Conservation (phyloP, 192 early-diverging fungal species). For the Coemansia guatemalensis region DNA sequence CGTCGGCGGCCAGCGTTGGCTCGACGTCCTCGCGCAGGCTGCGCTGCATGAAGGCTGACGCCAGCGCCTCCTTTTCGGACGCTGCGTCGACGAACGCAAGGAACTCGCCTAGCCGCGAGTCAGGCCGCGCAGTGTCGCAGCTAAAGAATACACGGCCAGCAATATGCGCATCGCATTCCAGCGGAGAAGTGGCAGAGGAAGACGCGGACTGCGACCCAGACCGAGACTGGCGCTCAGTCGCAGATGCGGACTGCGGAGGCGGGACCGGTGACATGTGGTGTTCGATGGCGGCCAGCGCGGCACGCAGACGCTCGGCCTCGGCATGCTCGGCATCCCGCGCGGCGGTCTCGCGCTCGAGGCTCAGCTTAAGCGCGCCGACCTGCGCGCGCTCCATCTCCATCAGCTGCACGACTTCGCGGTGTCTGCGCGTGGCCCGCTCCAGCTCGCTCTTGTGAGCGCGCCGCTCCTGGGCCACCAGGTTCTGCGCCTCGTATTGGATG, state of each 20-base stretch:
- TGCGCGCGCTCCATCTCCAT: conserved; percentile 49
- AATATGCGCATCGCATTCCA: conserved; percentile 29
- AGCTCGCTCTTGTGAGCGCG: conserved; percentile 38
- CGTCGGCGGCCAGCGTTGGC: conserved; percentile 38
- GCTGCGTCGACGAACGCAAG: conserved; percentile 37
- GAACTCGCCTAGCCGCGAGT: conserved; percentile 46
- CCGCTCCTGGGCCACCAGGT: conserved; percentile 43
- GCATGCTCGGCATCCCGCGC: conserved; percentile 31
- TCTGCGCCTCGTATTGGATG: conserved; percentile 51
- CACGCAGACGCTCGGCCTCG: conserved; percentile 29
- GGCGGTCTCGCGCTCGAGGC: conserved; percentile 28
- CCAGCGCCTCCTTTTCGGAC: conserved; percentile 37
- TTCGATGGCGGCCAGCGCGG: conserved; percentile 32
- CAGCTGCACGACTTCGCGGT: conserved; percentile 34
- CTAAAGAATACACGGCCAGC: conserved; percentile 35
- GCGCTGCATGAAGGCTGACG: conserved; percentile 42
- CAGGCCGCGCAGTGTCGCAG: conserved; percentile 34
- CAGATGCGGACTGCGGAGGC: background rate
- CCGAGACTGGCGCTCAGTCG: conserved; percentile 1
- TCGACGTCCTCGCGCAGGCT: conserved; percentile 49
- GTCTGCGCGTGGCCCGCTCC: conserved; percentile 20
- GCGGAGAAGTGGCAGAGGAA: background rate
- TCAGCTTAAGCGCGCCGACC: conserved; percentile 34
- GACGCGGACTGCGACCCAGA: conserved; percentile 11
- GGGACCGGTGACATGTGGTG: conserved; percentile 19